Evolutionary conservation across 768 basidiomycete genomes (phyloP).

Genomic region (Kwoniella botswanensis): DNA sequence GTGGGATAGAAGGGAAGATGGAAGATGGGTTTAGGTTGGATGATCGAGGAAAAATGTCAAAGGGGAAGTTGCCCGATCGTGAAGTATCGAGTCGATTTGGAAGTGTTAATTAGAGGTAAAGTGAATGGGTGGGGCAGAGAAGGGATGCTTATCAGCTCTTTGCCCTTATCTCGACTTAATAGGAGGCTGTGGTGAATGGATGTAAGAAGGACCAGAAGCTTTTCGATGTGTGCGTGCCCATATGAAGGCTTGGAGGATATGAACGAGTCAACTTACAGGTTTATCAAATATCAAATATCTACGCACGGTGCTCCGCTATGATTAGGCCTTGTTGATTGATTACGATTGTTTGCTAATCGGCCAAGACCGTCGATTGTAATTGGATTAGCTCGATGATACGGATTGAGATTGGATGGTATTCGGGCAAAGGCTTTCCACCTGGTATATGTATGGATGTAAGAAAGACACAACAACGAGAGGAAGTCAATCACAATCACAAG

Average conservation of each 20-base stretch:
- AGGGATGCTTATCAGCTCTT: neutral
- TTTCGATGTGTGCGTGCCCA: neutral
- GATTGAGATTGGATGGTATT: neutral
- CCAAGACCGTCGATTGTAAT: conserved; percentile 3
- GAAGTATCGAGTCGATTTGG: neutral
- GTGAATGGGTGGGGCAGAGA: neutral
- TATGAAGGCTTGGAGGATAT: neutral
- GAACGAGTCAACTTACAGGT: conserved; percentile 8
- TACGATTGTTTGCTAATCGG: conserved; percentile 7
- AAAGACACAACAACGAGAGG: no score
- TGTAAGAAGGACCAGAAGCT: neutral
- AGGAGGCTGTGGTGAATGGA: neutral
- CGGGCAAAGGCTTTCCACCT: no score
- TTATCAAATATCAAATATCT: neutral
- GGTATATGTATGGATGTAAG: no score
- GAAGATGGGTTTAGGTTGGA: neutral
- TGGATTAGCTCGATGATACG: neutral
- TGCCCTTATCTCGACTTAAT: neutral
- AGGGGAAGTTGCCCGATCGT: conserved; percentile 7
- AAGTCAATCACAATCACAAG: no score
- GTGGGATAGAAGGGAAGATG: neutral
- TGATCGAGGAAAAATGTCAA: neutral
- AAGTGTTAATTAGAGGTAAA: neutral
- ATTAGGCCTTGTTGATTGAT: neutral
- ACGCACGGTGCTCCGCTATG: conserved; percentile 9